These are phyloP conservation scores for Metschnikowia vanudenii DNA, from an alignment of 805 yeast genomes.

Conservation along the genomic window DNA sequence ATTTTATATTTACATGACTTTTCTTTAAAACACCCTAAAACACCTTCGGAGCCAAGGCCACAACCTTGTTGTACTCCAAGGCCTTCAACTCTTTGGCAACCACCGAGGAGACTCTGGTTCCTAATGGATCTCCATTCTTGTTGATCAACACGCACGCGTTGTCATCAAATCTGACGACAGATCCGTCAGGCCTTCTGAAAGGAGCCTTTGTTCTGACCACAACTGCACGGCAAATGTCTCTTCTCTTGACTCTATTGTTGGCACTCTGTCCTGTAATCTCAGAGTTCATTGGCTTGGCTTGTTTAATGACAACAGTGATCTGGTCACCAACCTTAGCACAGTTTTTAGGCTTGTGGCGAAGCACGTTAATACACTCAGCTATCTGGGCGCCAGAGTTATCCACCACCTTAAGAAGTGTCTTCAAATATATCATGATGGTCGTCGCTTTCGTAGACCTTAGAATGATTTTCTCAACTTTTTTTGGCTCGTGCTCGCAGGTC, in stretches of 20 bases:
- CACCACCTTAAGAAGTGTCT: conserved; percentile 82
- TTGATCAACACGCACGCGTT: conserved; percentile 95
- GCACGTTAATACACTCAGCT: conserved; percentile 93
- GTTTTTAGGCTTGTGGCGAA: conserved; percentile 82
- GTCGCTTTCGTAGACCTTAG: background rate
- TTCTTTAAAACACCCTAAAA: conserved; percentile 13
- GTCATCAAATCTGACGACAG: conserved; percentile 85
- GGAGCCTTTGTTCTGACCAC: conserved; percentile 88
- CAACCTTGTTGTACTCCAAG: conserved; percentile 79
- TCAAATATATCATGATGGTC: conserved; percentile 74
- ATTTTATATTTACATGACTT: conserved; percentile 11
- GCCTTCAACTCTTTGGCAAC: conserved; percentile 90
- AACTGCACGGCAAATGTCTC: conserved; percentile 94
- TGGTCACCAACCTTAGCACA: conserved; percentile 87
- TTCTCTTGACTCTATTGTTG: conserved; percentile 82
- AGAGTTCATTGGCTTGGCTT: conserved; percentile 75
- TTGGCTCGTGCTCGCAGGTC: conserved; percentile 9
- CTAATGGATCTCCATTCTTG: conserved; percentile 90
- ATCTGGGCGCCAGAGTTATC: conserved; percentile 95
- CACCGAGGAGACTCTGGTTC: conserved; percentile 86
- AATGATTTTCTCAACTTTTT: conserved; percentile 5
- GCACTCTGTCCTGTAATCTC: conserved; percentile 72
- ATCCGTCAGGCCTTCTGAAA: conserved; percentile 79
- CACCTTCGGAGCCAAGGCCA: conserved; percentile 81
- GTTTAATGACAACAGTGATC: conserved; percentile 90